Conservation (phyloP, 2,329 filamentous ascomycete species). For the Sporothrix pseudoabietina region DNA sequence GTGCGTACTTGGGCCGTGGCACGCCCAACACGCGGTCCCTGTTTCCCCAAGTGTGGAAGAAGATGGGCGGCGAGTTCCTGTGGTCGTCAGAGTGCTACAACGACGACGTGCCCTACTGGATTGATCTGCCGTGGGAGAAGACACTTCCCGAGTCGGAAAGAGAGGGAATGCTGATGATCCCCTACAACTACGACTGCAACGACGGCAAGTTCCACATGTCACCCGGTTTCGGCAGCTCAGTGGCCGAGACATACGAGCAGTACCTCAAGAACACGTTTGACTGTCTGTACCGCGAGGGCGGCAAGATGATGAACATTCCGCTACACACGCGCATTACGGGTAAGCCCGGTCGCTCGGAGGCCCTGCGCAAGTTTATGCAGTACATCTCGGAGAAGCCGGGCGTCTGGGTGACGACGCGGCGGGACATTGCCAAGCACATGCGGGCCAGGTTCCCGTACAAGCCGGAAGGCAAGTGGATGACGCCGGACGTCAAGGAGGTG, state of each 20-base stretch:
- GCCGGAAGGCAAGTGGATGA: conserved; percentile 40
- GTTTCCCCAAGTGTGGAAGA: conserved; percentile 33
- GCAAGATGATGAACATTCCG: conserved; percentile 62
- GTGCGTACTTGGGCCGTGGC: conserved; percentile 35
- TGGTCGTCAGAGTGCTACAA: conserved; percentile 34
- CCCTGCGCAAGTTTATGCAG: conserved; percentile 56
- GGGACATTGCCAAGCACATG: conserved; percentile 56
- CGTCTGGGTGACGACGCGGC: conserved; percentile 58
- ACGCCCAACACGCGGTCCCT: conserved; percentile 34
- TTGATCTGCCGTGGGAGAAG: conserved; percentile 34
- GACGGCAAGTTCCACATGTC: conserved; percentile 44
- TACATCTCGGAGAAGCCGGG: conserved; percentile 55
- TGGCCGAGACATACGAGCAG: conserved; percentile 47
- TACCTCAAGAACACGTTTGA: conserved; percentile 59
- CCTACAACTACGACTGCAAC: conserved; percentile 36
- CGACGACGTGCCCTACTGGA: conserved; percentile 36
- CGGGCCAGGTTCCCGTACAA: conserved; percentile 48
- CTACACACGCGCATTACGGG: conserved; percentile 57
- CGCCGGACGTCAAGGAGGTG: not conserved
- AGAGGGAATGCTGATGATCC: conserved; percentile 35
- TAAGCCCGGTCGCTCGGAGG: conserved; percentile 54
- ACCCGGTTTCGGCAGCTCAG: conserved; percentile 46
- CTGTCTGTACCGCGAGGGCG: conserved; percentile 55
- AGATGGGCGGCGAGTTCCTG: conserved; percentile 31
- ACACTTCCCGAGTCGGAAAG: conserved; percentile 30